Conservation (phyloP, 2,329 filamentous ascomycete species). For the Drechslerella coelobrocha region DNA sequence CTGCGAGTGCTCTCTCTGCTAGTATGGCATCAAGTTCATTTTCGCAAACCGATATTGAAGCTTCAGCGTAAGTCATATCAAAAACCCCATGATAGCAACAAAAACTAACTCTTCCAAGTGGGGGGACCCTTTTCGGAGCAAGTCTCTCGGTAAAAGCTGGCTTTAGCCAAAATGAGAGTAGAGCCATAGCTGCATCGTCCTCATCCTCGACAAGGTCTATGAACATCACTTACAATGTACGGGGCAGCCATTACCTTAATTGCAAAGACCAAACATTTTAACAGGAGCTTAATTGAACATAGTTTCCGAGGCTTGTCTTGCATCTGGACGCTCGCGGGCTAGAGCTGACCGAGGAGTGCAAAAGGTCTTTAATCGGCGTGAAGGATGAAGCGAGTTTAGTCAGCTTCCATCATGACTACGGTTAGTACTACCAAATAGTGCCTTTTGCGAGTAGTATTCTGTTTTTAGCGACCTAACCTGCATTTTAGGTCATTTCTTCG, state of each 20-base stretch:
- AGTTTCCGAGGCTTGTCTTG: slow-evolving; percentile 46
- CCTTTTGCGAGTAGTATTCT: too few relatives aligned
- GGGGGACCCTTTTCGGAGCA: slow-evolving; percentile 28
- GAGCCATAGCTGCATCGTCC: slow-evolving; percentile 1
- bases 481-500: slow-evolving; percentile 39
- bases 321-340: slow-evolving; percentile 33
- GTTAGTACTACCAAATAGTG: slow-evolving; percentile 5
- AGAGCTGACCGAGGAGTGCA: slow-evolving; percentile 36
- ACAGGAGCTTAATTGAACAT: too few relatives aligned
- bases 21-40: slow-evolving; percentile 51
- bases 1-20: slow-evolving; percentile 20
- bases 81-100: background rate
- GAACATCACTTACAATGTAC: slow-evolving; percentile 50
- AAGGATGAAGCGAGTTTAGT: slow-evolving; percentile 22
- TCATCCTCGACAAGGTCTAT: slow-evolving; percentile 17
- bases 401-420: slow-evolving; percentile 35
- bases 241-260: too few relatives aligned
- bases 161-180: slow-evolving; percentile 25
- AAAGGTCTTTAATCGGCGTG: slow-evolving; percentile 4
- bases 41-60: slow-evolving; percentile 39
- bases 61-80: slow-evolving; percentile 39
- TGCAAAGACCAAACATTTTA: too few relatives aligned
- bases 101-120: slow-evolving; percentile 16
- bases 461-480: background rate
- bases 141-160: slow-evolving; percentile 34